phyloP scores from a whole-genome alignment of 768 basidiomycete species.

The Fibroporia radiculosa region DNA sequence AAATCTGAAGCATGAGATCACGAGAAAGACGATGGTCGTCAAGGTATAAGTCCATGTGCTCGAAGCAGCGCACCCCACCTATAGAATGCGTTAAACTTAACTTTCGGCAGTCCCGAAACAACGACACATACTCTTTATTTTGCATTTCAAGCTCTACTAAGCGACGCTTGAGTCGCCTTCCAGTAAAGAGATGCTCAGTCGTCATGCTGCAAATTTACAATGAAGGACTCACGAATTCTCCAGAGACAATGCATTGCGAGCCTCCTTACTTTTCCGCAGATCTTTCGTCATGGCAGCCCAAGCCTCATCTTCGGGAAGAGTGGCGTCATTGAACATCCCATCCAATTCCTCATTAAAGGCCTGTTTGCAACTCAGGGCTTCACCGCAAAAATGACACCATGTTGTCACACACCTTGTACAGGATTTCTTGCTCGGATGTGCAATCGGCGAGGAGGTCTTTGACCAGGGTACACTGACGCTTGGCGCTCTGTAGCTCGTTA shows the following conservation, averaged over 20 bases:
- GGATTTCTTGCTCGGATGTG: conserved; percentile 83
- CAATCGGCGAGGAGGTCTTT: conserved; percentile 71
- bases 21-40: conserved; percentile 1
- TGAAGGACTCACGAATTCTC: conserved; percentile 67
- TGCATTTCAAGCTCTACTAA: conserved; percentile 67
- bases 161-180: conserved; percentile 61
- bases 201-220: background rate
- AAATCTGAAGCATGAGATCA: background rate
- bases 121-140: conserved; percentile 65
- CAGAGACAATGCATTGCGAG: conserved; percentile 60
- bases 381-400: background rate
- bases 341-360: conserved; percentile 94
- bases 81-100: conserved; percentile 4
- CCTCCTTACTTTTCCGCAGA: conserved; percentile 65
- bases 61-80: conserved; percentile 66
- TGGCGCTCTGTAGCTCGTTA: conserved; percentile 59
- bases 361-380: conserved; percentile 28
- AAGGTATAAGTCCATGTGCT: conserved; percentile 37
- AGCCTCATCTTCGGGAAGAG: conserved; percentile 72
- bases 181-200: background rate
- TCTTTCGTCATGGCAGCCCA: conserved; percentile 74
- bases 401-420: conserved; percentile 67
- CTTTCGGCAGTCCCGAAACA: conserved; percentile 6
- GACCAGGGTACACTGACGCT: conserved; percentile 71
- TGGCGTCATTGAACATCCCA: conserved; percentile 79